Conservation (phyloP, 306 rosid species). For the Vicia sativa region DNA sequence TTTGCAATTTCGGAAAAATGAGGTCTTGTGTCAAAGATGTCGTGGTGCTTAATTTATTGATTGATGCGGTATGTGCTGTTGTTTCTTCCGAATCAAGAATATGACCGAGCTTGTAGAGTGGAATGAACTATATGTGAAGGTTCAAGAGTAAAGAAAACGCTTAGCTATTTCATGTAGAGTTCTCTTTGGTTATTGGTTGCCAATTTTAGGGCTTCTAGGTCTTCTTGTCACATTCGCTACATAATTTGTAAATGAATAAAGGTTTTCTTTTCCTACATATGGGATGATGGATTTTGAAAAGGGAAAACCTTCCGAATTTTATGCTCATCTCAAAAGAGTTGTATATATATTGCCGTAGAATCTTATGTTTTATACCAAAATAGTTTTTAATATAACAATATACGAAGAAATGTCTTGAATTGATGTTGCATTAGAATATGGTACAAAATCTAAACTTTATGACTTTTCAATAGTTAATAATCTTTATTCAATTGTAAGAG, state of each 20-base stretch:
- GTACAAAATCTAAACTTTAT: too few relatives aligned
- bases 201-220: slow-evolving; percentile 26
- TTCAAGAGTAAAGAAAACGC: slow-evolving; percentile 77
- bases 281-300: slow-evolving; percentile 47
- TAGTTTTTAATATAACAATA: too few relatives aligned
- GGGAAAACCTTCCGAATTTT: slow-evolving; percentile 45
- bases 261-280: slow-evolving; percentile 35
- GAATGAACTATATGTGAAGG: slow-evolving; percentile 91
- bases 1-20: too few relatives aligned
- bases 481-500: too few relatives aligned
- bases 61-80: slow-evolving; percentile 72
- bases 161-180: slow-evolving; percentile 86
- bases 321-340: slow-evolving; percentile 30
- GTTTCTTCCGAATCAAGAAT: slow-evolving; percentile 86
- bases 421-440: too few relatives aligned
- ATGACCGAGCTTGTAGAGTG: slow-evolving; percentile 84
- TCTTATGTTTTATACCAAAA: too few relatives aligned
- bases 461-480: too few relatives aligned
- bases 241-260: slow-evolving; percentile 51
- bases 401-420: too few relatives aligned
- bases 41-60: too few relatives aligned
- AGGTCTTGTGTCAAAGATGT: too few relatives aligned
- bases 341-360: slow-evolving; percentile 44
- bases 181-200: slow-evolving; percentile 14
- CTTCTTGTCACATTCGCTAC: slow-evolving; percentile 43